Conservation (phyloP, 2,329 filamentous ascomycete genomes). For the Aquanectria penicillioides region DNA sequence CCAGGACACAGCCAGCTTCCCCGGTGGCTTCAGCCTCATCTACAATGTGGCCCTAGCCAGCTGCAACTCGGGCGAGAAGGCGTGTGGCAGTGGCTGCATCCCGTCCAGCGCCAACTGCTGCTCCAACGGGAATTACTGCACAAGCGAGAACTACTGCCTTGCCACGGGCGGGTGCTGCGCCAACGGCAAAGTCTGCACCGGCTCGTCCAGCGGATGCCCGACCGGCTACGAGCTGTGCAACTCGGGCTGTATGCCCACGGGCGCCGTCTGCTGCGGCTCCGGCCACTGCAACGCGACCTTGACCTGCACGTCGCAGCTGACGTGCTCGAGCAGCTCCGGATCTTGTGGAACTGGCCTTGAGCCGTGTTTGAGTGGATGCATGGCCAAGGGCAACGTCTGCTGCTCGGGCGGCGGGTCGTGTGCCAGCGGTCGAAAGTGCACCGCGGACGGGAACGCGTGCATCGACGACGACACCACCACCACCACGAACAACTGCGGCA, state of each 20-base stretch:
- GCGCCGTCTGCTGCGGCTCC: no score
- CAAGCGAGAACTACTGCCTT: no score
- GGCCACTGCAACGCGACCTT: no score
- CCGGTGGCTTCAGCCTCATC: background rate
- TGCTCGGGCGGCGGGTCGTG: background rate
- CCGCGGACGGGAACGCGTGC: background rate
- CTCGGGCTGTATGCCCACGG: no score
- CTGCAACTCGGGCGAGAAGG: background rate
- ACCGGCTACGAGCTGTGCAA: background rate
- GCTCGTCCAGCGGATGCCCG: background rate
- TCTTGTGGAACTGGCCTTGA: no score
- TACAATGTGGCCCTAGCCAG: background rate
- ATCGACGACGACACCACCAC: background rate
- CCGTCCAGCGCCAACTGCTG: no score
- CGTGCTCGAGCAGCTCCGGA: no score
- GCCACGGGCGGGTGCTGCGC: no score
- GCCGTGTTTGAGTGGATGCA: background rate
- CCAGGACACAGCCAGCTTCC: background rate
- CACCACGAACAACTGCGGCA: background rate
- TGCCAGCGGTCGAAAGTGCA: background rate
- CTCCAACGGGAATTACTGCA: no score
- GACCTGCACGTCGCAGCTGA: no score
- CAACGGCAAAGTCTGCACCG: no score
- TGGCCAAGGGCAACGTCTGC: constrained; percentile 3
- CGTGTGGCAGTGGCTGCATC: no score